These are phyloP conservation scores for Pythium dissimile DNA, from an alignment of 352 stramenopile species.

Conservation along the genomic window DNA sequence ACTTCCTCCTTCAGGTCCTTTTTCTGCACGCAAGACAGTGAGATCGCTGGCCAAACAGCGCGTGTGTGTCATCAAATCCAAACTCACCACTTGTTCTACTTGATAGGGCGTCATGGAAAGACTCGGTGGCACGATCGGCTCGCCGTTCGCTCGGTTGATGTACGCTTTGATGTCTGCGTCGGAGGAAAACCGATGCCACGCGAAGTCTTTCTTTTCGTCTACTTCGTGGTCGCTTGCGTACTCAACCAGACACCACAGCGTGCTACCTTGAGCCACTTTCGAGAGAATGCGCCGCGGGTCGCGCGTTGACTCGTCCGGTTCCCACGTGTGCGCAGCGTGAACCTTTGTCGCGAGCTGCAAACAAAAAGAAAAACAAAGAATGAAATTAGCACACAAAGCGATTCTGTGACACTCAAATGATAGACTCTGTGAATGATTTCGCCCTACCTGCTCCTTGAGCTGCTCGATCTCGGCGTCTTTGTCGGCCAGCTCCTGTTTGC, in stretches of 20 bases:
- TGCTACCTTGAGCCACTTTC: slow-evolving; percentile 56
- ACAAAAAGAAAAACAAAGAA: too few species aligned
- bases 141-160: slow-evolving; percentile 44
- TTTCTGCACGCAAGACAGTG: slow-evolving; percentile 38
- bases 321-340: slow-evolving; percentile 42
- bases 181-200: slow-evolving; percentile 67
- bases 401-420: not conserved
- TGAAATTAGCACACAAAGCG: not conserved
- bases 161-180: slow-evolving; percentile 66
- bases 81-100: slow-evolving; percentile 73
- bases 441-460: slow-evolving; percentile 39
- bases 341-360: slow-evolving; percentile 31
- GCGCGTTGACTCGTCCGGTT: slow-evolving; percentile 40
- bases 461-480: slow-evolving; percentile 55
- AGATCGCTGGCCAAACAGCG: not conserved
- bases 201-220: slow-evolving; percentile 60
- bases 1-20: slow-evolving; percentile 80
- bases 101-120: slow-evolving; percentile 72
- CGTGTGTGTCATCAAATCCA: not conserved
- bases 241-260: slow-evolving; percentile 82
- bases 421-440: too few species aligned
- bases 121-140: slow-evolving; percentile 59
- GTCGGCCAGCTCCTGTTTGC: slow-evolving; percentile 71
- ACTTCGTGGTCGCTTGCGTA: slow-evolving; percentile 69
- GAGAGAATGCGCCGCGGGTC: slow-evolving; percentile 61